Percentiles rank a stretch among this genome's conserved stretches.
These are phyloP conservation scores for Epithele typhae DNA, from an alignment of 768 basidiomycete species.

Conservation along the genomic window DNA sequence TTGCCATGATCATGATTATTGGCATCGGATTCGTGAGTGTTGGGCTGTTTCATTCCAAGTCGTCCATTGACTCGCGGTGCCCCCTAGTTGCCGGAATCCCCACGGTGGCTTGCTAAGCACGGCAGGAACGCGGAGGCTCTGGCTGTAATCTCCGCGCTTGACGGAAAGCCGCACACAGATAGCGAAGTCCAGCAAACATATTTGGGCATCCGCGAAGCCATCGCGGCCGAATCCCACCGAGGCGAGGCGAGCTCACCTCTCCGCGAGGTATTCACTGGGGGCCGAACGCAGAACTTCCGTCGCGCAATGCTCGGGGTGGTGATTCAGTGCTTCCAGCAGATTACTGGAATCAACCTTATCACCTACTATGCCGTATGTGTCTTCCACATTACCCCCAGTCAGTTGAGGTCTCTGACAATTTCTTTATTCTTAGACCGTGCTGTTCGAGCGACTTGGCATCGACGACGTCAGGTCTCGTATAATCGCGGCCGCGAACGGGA, in stretches of 20 bases:
- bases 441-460: constrained; percentile 58
- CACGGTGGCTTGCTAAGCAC: constrained; percentile 55
- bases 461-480: constrained; percentile 54
- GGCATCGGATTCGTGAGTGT: constrained; percentile 44
- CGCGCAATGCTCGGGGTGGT: constrained; percentile 50
- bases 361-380: constrained; percentile 44
- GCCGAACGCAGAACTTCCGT: constrained; percentile 58
- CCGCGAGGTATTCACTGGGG: constrained; percentile 50
- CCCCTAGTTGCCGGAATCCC: constrained; percentile 52
- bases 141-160: constrained; percentile 59
- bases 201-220: constrained; percentile 50
- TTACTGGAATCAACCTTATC: constrained; percentile 63
- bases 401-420: too few relatives aligned
- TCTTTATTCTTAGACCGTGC: constrained; percentile 35
- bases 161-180: constrained; percentile 46
- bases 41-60: neutral
- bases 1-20: constrained; percentile 50
- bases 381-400: too few relatives aligned
- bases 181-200: constrained; percentile 45
- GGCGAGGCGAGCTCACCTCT: constrained; percentile 34
- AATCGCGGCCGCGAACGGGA: constrained; percentile 63
- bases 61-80: too few relatives aligned
- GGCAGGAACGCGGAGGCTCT: constrained; percentile 51
- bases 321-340: constrained; percentile 67
- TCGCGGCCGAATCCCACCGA: constrained; percentile 34